phyloP scores from a whole-genome alignment of 129 eudicot genomes.

The Silybum marianum region DNA sequence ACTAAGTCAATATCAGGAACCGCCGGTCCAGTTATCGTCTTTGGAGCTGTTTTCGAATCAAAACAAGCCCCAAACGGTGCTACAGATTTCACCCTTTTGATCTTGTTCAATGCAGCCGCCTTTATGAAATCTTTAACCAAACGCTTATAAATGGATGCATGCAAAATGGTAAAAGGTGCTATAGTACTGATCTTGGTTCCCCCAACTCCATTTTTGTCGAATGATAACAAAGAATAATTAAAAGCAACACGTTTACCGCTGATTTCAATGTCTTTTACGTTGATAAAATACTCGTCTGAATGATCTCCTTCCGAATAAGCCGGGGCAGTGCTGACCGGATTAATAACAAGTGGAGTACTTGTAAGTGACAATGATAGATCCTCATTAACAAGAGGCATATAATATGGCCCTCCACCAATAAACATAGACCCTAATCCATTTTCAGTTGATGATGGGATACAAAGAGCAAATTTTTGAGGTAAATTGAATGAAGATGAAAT shows the following conservation, averaged over 20 bases:
- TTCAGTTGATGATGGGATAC: constrained; percentile 36
- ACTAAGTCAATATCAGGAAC: constrained; percentile 45
- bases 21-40: constrained; percentile 31
- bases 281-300: constrained; percentile 42
- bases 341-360: constrained; percentile 44
- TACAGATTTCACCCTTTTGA: constrained; percentile 34
- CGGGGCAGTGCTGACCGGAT: constrained; percentile 37
- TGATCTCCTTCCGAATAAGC: background rate
- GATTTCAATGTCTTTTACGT: constrained; percentile 35
- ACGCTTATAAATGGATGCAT: constrained; percentile 42
- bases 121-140: constrained; percentile 36
- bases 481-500: constrained; percentile 34
- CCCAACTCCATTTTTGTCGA: constrained; percentile 48
- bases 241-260: constrained; percentile 28
- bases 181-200: constrained; percentile 66
- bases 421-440: constrained; percentile 34
- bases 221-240: constrained; percentile 30
- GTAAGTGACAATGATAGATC: constrained; percentile 27
- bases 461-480: constrained; percentile 48
- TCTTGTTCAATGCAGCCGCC: constrained; percentile 30
- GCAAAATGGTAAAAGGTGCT: constrained; percentile 44
- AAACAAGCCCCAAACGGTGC: constrained; percentile 45
- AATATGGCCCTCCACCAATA: constrained; percentile 49
- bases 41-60: constrained; percentile 22
- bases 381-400: constrained; percentile 18